phyloP scores from a whole-genome alignment of 805 yeast species.

The Starmerella kuoi region DNA sequence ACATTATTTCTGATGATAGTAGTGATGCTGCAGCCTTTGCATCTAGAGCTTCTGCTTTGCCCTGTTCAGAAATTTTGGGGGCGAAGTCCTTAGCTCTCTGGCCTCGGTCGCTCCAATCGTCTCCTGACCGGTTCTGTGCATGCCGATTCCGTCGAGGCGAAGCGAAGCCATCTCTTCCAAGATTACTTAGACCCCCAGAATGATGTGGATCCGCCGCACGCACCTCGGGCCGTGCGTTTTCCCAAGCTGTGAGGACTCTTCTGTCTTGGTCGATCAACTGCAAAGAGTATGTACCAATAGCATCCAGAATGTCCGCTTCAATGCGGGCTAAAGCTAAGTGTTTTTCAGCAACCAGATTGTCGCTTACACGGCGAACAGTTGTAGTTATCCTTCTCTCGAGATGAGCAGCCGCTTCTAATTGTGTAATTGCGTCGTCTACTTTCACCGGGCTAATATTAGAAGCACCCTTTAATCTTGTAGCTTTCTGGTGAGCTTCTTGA shows the following conservation, averaged over 20 bases:
- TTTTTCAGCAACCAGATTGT: constrained; percentile 70
- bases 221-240: constrained; percentile 50
- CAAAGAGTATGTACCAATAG: constrained; percentile 49
- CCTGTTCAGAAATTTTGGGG: constrained; percentile 2
- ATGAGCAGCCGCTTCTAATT: constrained; percentile 65
- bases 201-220: constrained; percentile 52
- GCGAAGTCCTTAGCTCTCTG: constrained; percentile 29
- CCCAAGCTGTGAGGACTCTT: constrained; percentile 61
- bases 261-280: constrained; percentile 78
- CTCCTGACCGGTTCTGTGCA: constrained; percentile 42
- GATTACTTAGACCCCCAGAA: constrained; percentile 62
- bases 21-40: constrained; percentile 75
- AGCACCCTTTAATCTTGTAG: constrained; percentile 54
- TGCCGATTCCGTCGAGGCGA: constrained; percentile 29
- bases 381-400: constrained; percentile 63
- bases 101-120: constrained; percentile 47
- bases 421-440: constrained; percentile 78
- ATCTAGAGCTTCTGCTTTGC: constrained; percentile 39
- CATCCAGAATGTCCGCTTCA: constrained; percentile 41
- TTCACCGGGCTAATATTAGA: constrained; percentile 71
- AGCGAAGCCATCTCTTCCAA: constrained; percentile 60
- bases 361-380: constrained; percentile 70
- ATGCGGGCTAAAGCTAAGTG: constrained; percentile 46
- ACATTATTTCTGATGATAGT: constrained; percentile 36
- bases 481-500: constrained; percentile 54